Conservation (phyloP, 192 early-diverging fungal species). For the Rhizophagus sp. region DNA sequence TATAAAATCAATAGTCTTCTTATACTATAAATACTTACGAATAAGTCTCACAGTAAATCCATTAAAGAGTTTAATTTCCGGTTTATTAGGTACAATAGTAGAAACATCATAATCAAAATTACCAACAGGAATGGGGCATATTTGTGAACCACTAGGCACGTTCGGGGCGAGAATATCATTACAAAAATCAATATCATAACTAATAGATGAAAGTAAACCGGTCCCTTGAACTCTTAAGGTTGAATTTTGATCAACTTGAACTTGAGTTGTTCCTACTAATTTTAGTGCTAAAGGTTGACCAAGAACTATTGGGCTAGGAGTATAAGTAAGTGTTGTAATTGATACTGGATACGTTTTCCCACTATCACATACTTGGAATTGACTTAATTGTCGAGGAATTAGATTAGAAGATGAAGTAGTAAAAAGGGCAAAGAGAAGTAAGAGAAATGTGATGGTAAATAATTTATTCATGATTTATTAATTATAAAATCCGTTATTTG, state of each 20-base stretch:
- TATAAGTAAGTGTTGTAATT: neutral
- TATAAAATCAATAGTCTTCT: neutral
- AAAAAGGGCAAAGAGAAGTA: neutral
- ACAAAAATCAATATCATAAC: neutral
- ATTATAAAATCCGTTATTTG: no score
- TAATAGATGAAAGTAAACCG: neutral
- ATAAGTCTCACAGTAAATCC: neutral
- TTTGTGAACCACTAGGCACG: neutral
- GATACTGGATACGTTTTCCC: neutral
- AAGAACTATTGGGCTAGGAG: neutral
- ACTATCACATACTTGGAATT: neutral
- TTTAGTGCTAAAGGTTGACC: neutral
- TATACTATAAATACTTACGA: neutral
- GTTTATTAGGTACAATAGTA: neutral
- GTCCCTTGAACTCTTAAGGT: neutral
- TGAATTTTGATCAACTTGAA: neutral
- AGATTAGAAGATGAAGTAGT: neutral
- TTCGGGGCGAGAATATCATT: neutral
- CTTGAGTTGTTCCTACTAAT: neutral
- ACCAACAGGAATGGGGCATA: neutral
- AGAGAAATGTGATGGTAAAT: neutral
- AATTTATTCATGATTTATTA: neutral
- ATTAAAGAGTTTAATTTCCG: neutral
- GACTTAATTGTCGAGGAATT: neutral
- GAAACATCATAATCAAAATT: neutral